A percentile compares a stretch with the other conserved stretches of the same genome.
These are phyloP conservation scores for Waltergamsia citrina DNA, from an alignment of 2,329 filamentous ascomycete genomes.

Conservation along the genomic window DNA sequence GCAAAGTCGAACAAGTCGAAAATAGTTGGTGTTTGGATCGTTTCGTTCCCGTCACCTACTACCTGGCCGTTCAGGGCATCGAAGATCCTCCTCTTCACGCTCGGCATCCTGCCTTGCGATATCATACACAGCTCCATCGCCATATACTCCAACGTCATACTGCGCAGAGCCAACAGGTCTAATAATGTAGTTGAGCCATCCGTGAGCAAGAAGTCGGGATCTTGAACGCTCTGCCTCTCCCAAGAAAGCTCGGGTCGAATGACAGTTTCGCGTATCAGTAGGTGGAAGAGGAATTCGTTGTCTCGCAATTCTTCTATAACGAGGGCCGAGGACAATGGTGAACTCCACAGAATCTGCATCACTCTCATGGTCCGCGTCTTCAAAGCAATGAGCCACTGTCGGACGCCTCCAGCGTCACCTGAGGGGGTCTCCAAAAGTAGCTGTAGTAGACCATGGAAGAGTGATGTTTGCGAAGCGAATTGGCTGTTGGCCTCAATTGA, in stretches of 20 bases:
- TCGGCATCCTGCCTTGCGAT: constrained; percentile 59
- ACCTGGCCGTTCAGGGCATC: constrained; percentile 73
- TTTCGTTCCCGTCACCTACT: constrained; percentile 54
- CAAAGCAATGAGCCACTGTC: constrained; percentile 59
- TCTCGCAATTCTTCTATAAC: constrained; percentile 72
- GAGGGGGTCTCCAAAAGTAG: constrained; percentile 63
- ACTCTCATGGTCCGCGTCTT: constrained; percentile 64
- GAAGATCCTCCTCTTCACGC: constrained; percentile 58
- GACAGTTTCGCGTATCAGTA: constrained; percentile 63
- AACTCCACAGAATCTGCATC: constrained; percentile 74
- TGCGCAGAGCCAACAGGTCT: constrained; percentile 69
- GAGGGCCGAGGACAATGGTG: constrained; percentile 64
- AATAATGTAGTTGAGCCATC: constrained; percentile 60
- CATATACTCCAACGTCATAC: constrained; percentile 75
- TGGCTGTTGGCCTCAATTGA: constrained; percentile 58
- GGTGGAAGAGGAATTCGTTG: constrained; percentile 69
- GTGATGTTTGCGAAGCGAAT: constrained; percentile 62
- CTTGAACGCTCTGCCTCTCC: constrained; percentile 55
- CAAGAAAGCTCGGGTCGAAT: constrained; percentile 62
- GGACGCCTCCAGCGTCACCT: constrained; percentile 48
- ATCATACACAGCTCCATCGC: constrained; percentile 76
- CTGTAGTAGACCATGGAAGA: constrained; percentile 75
- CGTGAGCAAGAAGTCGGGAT: constrained; percentile 59
- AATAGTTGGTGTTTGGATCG: constrained; percentile 61
- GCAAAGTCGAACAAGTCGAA: constrained; percentile 94